Base-by-base conservation (phyloP, 148 eudicot genomes). In the Persicaria maculosa region DNA sequence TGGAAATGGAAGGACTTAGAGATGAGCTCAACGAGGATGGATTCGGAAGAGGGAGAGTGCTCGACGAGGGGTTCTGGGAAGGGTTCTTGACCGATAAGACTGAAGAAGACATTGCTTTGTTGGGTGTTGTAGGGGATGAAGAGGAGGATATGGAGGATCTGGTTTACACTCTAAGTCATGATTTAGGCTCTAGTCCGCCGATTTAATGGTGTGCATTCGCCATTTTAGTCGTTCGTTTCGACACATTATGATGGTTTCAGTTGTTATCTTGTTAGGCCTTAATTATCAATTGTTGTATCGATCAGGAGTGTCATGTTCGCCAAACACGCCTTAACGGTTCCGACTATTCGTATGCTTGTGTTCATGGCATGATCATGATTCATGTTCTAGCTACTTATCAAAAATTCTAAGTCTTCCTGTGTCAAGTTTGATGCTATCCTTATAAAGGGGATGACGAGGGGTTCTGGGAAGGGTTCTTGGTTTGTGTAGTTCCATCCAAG, bases 41-140 rank as follows among this genome's bases (percentile, higher is more conserved):
- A 31, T 9, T 68, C 52, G 88, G 76, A 3, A 36, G 46, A 72
- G 79, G 75, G 19, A 74, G 36, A 20, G 68, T 46, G 47, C 55
- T 79, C 6, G 81, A 76, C 75, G 69, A 65, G 7, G 84, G 74
- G 48, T 88, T 88, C 70, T 86, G 88, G 92, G 88, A 80, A n/a
- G 83, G 81, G 15, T 74, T 88, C 22, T 48, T 86, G 25, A 79
- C 77, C 59, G 79, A 81, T 20, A 76, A 71, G 4, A 45, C 53
- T 61, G 72, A 62, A 3, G 67, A 44, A 11, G 68, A 71, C 22
- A 45, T 4, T n/a, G 75, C 4, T 47, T 71, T 75, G 50, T n/a
- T 71, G 16, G 65, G 72, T 62, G 79, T 31, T 59, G 14, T 45
- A 53, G 72, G 22, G 69, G 71, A 52, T 2, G 81, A 53, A 7